These are phyloP conservation scores for Naganishia sp. DNA, from an alignment of 1,284 basidiomycete species.

Conservation along the genomic window DNA sequence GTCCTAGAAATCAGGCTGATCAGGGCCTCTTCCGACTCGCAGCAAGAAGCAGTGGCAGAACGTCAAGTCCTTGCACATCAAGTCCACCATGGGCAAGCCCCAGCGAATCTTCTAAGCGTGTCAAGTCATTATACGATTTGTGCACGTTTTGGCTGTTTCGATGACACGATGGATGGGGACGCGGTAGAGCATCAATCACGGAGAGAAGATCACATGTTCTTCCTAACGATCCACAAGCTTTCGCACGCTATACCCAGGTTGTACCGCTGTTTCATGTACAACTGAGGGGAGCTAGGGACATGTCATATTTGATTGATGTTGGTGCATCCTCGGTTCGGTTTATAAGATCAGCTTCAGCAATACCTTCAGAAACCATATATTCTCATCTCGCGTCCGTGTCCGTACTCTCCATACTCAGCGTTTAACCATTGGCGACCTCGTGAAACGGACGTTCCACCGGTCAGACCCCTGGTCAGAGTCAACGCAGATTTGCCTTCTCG, in stretches of 20 bases:
- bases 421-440: too few relatives aligned
- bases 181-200: constrained; percentile 16
- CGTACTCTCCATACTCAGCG: too few relatives aligned
- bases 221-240: constrained; percentile 43
- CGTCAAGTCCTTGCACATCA: constrained; percentile 98
- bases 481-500: too few relatives aligned
- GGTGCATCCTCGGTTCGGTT: not conserved
- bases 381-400: too few relatives aligned
- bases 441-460: too few relatives aligned
- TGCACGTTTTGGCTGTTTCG: constrained; percentile 22
- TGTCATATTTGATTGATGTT: constrained; percentile 32
- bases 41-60: constrained; percentile 99
- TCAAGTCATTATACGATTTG: constrained; percentile 4
- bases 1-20: not conserved
- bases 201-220: constrained; percentile 38
- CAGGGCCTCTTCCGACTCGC: not conserved
- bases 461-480: too few relatives aligned
- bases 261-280: constrained; percentile 50
- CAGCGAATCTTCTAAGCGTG: constrained; percentile 78
- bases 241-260: constrained; percentile 57
- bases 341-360: not conserved
- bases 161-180: constrained; percentile 12
- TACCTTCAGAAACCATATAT: not conserved
- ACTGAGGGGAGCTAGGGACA: constrained; percentile 53
- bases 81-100: constrained; percentile 99